phyloP scores from a whole-genome alignment of 805 yeast species.

The Myxozyma neglecta region DNA sequence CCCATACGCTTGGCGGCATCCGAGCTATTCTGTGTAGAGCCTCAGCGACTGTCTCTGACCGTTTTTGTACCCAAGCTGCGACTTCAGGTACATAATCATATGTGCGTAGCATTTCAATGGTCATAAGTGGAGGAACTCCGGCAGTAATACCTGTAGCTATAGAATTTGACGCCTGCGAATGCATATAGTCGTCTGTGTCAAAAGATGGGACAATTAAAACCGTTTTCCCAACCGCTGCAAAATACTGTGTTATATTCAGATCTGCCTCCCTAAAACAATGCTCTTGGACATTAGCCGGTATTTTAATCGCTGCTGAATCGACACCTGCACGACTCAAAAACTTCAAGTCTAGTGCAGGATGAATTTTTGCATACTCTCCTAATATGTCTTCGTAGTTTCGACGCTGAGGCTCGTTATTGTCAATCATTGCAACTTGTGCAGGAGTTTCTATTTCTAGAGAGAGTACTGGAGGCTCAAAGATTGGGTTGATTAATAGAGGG shows the following conservation, averaged over 20 bases:
- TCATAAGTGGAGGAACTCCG: slow-evolving; percentile 18
- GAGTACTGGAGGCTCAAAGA: slow-evolving; percentile 4
- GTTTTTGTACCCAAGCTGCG: slow-evolving; percentile 21
- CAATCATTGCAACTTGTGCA: slow-evolving; percentile 20
- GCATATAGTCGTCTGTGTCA: slow-evolving; percentile 2
- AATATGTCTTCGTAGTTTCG: not conserved
- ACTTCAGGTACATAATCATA: slow-evolving; percentile 6
- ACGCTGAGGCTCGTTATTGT: slow-evolving; percentile 17
- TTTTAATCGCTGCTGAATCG: not conserved
- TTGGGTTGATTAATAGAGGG: slow-evolving; percentile 18
- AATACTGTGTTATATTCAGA: slow-evolving; percentile 9
- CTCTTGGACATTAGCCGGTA: not conserved
- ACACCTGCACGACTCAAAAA: not conserved
- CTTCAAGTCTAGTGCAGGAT: not conserved
- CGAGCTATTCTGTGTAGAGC: slow-evolving; percentile 12
- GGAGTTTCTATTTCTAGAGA: not conserved
- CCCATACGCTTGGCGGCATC: slow-evolving; percentile 7
- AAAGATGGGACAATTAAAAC: slow-evolving; percentile 17
- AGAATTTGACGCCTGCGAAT: slow-evolving; percentile 16
- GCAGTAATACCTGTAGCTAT: slow-evolving; percentile 21
- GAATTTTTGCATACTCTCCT: not conserved
- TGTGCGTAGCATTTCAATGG: slow-evolving; percentile 2
- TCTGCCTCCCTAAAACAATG: not conserved
- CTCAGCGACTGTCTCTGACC: slow-evolving; percentile 15
- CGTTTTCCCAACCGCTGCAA: slow-evolving; percentile 2